Conservation (phyloP, 2,329 filamentous ascomycete species). For the Colletotrichum musae region DNA sequence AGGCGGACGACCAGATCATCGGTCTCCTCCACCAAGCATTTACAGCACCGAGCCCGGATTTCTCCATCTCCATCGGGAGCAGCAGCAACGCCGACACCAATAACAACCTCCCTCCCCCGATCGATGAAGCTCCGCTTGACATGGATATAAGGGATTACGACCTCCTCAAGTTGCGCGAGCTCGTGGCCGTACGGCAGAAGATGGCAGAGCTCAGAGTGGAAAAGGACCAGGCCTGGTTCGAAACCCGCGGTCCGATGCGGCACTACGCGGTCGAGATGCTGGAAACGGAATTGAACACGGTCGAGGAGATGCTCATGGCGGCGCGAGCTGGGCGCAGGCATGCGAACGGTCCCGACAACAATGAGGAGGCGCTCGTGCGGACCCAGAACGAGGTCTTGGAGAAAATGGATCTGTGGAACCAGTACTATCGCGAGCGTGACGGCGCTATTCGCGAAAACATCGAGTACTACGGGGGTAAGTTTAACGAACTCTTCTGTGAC, state of each 20-base stretch:
- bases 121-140: not conserved
- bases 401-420: not conserved
- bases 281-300: not conserved
- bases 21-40: not conserved
- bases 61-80: not conserved
- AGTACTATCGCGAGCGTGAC: not conserved
- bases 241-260: not conserved
- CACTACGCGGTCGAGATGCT: not conserved
- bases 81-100: not conserved
- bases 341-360: not conserved
- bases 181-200: not conserved
- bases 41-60: not conserved
- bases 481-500: not conserved
- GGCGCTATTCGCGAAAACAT: not conserved
- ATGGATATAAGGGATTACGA: not conserved
- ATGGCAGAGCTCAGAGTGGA: not conserved
- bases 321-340: not conserved
- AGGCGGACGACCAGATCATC: not conserved
- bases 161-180: not conserved
- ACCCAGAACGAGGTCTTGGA: not conserved
- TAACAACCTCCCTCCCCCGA: not conserved
- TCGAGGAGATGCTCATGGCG: conserved; percentile 2
- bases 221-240: not conserved
- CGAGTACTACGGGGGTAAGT: not conserved
- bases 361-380: not conserved